Conservation (phyloP, 257 asterid species). For the Nicotiana undulata region DNA sequence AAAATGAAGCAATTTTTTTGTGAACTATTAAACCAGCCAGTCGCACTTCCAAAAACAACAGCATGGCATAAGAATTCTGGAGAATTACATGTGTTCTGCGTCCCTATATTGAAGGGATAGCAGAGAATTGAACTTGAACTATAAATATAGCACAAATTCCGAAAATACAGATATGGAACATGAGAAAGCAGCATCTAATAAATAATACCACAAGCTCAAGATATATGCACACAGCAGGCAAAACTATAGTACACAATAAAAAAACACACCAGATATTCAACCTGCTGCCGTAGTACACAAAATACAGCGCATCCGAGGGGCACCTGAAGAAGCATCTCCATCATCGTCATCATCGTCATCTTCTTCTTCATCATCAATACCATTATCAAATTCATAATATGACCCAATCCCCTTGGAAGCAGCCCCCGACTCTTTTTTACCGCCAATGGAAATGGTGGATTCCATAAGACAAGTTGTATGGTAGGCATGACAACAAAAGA, state of each 20-base stretch:
- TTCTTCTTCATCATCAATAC: constrained; percentile 21
- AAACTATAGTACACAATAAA: constrained; percentile 13
- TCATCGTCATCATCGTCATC: constrained; percentile 33
- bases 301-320: constrained; percentile 70
- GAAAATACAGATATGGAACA: not conserved
- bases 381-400: constrained; percentile 44
- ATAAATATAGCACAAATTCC: not conserved
- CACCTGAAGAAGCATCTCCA: constrained; percentile 30
- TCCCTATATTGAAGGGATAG: constrained; percentile 3
- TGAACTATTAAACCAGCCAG: not conserved
- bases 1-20: not conserved
- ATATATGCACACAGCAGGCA: constrained; percentile 12
- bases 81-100: not conserved
- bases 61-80: not conserved
- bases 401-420: constrained; percentile 30
- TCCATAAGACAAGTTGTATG: constrained; percentile 79
- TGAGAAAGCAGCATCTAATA: not conserved
- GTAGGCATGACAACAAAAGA: constrained; percentile 96
- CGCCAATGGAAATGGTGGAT: constrained; percentile 43
- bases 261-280: constrained; percentile 22
- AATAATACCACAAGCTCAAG: constrained; percentile 3
- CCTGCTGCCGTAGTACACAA: constrained; percentile 96
- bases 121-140: not conserved
- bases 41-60: not conserved
- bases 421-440: constrained; percentile 33